phyloP scores from a whole-genome alignment of 371 early-diverging fungal species.

The Dichotomocladium elegans region DNA sequence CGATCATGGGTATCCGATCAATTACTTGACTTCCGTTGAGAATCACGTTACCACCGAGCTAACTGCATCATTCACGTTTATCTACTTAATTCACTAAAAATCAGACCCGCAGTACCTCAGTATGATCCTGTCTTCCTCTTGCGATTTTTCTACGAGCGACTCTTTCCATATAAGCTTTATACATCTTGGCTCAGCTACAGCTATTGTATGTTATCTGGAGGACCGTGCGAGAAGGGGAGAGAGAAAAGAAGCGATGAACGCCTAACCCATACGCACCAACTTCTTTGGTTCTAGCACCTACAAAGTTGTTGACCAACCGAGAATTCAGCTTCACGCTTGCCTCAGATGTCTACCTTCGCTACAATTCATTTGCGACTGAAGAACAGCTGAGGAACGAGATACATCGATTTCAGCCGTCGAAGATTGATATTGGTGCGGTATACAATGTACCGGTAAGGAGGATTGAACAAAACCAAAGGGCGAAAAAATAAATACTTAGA shows the following conservation, averaged over 20 bases:
- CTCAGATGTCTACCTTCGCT: slow-evolving; percentile 84
- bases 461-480: no score
- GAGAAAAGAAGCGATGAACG: background rate
- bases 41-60: no score
- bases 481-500: no score
- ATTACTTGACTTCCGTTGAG: no score
- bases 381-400: slow-evolving; percentile 81
- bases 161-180: slow-evolving; percentile 82
- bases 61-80: no score
- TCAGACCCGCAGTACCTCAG: slow-evolving; percentile 5
- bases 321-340: slow-evolving; percentile 93
- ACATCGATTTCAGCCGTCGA: slow-evolving; percentile 70
- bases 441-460: slow-evolving; percentile 69
- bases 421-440: slow-evolving; percentile 98
- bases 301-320: slow-evolving; percentile 72
- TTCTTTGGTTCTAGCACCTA: slow-evolving; percentile 21
- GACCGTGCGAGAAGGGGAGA: background rate
- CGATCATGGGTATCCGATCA: no score
- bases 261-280: background rate
- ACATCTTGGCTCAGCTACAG: slow-evolving; percentile 86
- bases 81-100: no score
- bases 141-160: slow-evolving; percentile 73
- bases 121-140: slow-evolving; percentile 40
- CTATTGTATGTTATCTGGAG: slow-evolving; percentile 33
- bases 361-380: slow-evolving; percentile 73